Evolutionary conservation across 192 early-diverging fungal species (phyloP).

Genomic region (Entomortierella parvispora): DNA sequence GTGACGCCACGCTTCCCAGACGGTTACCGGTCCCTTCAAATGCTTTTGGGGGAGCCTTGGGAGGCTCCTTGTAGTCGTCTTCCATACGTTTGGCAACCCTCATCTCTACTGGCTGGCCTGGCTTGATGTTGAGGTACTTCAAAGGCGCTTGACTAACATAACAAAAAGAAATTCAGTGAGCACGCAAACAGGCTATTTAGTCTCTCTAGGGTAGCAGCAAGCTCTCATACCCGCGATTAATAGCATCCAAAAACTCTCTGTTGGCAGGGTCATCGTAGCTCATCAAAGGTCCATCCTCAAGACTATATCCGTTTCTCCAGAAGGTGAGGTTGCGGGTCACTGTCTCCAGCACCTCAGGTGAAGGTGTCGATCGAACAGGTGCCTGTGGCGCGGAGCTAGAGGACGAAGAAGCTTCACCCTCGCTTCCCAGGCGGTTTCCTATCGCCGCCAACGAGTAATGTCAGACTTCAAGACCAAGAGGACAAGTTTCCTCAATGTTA

Average conservation of each 20-base stretch:
- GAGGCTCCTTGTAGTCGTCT: slow-evolving; percentile 88
- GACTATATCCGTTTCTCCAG: slow-evolving; percentile 95
- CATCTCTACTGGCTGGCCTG: slow-evolving; percentile 92
- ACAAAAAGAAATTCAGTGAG: not conserved
- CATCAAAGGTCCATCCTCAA: slow-evolving; percentile 92
- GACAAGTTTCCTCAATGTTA: not conserved
- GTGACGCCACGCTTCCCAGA: slow-evolving; percentile 67
- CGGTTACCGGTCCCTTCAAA: slow-evolving; percentile 86
- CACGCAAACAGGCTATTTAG: no score
- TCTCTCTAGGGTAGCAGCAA: not conserved
- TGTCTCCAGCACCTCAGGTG: slow-evolving; percentile 29
- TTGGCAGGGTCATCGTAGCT: slow-evolving; percentile 89
- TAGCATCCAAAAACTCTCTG: slow-evolving; percentile 84
- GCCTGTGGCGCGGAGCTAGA: slow-evolving; percentile 4
- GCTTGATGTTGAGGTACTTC: slow-evolving; percentile 84
- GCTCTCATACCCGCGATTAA: slow-evolving; percentile 84
- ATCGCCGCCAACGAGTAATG: not conserved
- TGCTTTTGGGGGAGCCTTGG: slow-evolving; percentile 77
- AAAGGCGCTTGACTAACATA: slow-evolving; percentile 82
- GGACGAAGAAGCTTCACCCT: slow-evolving; percentile 60
- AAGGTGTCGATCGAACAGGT: slow-evolving; percentile 26
- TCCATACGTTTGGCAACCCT: slow-evolving; percentile 82
- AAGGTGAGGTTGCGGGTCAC: slow-evolving; percentile 84
- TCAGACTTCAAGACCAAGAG: not conserved
- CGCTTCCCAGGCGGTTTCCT: slow-evolving; percentile 64